These are phyloP conservation scores for Termitomyces sp. DNA, from an alignment of 768 basidiomycete species.

Conservation along the genomic window DNA sequence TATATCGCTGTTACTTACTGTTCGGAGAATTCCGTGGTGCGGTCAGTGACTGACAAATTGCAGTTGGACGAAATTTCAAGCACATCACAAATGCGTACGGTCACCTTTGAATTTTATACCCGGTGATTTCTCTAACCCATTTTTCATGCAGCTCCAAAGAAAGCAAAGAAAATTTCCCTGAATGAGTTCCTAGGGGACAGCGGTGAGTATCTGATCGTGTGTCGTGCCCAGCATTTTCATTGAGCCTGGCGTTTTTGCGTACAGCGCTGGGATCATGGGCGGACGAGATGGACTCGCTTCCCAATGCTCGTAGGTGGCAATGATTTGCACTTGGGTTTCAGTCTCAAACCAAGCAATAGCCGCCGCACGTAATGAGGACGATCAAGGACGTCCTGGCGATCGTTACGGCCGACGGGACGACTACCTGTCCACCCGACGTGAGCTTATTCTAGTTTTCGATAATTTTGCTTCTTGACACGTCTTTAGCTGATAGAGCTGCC, in stretches of 20 bases:
- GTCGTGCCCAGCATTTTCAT: slow-evolving; percentile 7
- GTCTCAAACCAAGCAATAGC: slow-evolving; percentile 40
- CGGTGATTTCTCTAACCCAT: background rate
- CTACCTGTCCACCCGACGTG: slow-evolving; percentile 59
- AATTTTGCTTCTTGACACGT: slow-evolving; percentile 7
- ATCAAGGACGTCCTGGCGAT: slow-evolving; percentile 49
- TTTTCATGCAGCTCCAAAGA: slow-evolving; percentile 70
- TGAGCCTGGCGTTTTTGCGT: slow-evolving; percentile 14
- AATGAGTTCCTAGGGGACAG: slow-evolving; percentile 89
- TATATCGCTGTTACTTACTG: accelerated
- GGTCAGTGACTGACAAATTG: slow-evolving; percentile 15
- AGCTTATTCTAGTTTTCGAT: slow-evolving; percentile 22
- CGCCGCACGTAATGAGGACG: slow-evolving; percentile 67
- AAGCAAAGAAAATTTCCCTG: slow-evolving; percentile 89
- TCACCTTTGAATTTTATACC: slow-evolving; percentile 1
- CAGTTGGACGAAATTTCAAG: slow-evolving; percentile 16
- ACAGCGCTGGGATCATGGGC: slow-evolving; percentile 94
- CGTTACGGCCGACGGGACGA: slow-evolving; percentile 62
- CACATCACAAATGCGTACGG: slow-evolving; percentile 19
- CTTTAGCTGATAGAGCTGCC: slow-evolving; percentile 52
- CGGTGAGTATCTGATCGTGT: slow-evolving; percentile 48
- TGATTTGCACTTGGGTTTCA: background rate
- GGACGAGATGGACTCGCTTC: slow-evolving; percentile 94
- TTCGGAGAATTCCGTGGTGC: slow-evolving; percentile 14
- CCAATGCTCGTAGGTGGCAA: slow-evolving; percentile 80